Percentiles rank a stretch among this genome's conserved stretches.
phyloP scores from a whole-genome alignment of 306 rosid species.

The Aeschynomene evenia region DNA sequence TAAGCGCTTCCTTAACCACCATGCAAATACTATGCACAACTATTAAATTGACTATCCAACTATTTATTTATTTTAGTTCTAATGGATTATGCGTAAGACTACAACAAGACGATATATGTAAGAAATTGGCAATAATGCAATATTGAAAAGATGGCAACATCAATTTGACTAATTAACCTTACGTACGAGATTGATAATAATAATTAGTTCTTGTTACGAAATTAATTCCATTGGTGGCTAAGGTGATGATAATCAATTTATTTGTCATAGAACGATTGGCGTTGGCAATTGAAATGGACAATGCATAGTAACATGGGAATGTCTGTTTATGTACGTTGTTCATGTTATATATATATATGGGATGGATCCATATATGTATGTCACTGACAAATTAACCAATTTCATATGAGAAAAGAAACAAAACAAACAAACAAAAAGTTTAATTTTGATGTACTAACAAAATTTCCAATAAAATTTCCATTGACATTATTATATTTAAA shows the following conservation, averaged over 20 bases:
- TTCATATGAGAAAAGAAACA: too few relatives aligned
- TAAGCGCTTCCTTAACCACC: not conserved
- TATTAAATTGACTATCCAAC: not conserved
- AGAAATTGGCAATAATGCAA: not conserved
- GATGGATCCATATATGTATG: not conserved
- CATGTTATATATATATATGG: too few relatives aligned
- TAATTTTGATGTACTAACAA: not conserved
- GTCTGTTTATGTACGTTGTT: not conserved
- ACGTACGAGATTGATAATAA: too few relatives aligned
- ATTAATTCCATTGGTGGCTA: not conserved
- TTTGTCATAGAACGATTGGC: not conserved
- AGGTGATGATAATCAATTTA: not conserved
- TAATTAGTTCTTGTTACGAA: not conserved
- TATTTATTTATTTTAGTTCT: not conserved
- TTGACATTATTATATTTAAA: too few relatives aligned
- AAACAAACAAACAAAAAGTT: too few relatives aligned
- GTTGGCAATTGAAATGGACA: not conserved
- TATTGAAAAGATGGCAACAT: not conserved
- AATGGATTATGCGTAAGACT: not conserved
- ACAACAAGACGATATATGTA: not conserved
- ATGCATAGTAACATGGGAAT: not conserved
- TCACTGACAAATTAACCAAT: not conserved
- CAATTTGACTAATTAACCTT: too few relatives aligned
- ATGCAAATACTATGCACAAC: not conserved
- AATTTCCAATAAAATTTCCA: too few relatives aligned